A percentile compares a stretch with the other conserved stretches of the same genome.
Conservation (phyloP, 2,329 filamentous ascomycete species). For the Calycina marina region DNA sequence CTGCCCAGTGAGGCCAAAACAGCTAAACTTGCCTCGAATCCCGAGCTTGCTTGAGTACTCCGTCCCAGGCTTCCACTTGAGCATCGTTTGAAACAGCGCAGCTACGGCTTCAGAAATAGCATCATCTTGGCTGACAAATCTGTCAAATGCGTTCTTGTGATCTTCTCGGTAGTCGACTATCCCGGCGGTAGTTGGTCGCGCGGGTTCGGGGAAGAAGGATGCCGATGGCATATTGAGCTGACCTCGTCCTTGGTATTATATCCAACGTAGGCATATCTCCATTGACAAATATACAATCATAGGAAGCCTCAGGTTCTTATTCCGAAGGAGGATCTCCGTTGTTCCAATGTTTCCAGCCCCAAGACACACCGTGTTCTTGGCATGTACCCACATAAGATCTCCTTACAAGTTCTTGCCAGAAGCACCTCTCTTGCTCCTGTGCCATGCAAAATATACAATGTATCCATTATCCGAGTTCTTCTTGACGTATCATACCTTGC, state of each 20-base stretch:
- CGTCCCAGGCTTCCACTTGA: constrained; percentile 38
- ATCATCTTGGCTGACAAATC: constrained; percentile 50
- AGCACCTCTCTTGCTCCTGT: constrained; percentile 39
- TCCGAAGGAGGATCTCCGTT: constrained; percentile 49
- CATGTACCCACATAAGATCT: constrained; percentile 53
- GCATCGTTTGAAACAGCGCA: constrained; percentile 38
- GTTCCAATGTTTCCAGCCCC: constrained; percentile 51
- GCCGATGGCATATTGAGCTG: constrained; percentile 38
- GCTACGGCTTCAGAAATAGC: constrained; percentile 42
- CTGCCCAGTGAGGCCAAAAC: constrained; percentile 35
- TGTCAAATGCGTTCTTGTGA: constrained; percentile 39
- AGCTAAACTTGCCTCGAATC: constrained; percentile 28
- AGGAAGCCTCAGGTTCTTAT: constrained; percentile 39
- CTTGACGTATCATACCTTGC: constrained; percentile 48
- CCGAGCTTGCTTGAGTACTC: constrained; percentile 25
- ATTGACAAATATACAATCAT: constrained; percentile 53
- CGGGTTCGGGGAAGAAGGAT: constrained; percentile 35
- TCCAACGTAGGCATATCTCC: constrained; percentile 49
- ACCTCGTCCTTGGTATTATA: constrained; percentile 44
- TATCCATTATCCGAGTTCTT: constrained; percentile 41
- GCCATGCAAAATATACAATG: constrained; percentile 50
- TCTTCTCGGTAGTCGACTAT: constrained; percentile 43
- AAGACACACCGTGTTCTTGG: constrained; percentile 49
- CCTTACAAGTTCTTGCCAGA: constrained; percentile 39
- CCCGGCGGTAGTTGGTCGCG: constrained; percentile 49